Percentiles rank a stretch among this genome's conserved stretches.
Conservation (phyloP, 192 early-diverging fungal genomes). For the Coemansia sp. region DNA sequence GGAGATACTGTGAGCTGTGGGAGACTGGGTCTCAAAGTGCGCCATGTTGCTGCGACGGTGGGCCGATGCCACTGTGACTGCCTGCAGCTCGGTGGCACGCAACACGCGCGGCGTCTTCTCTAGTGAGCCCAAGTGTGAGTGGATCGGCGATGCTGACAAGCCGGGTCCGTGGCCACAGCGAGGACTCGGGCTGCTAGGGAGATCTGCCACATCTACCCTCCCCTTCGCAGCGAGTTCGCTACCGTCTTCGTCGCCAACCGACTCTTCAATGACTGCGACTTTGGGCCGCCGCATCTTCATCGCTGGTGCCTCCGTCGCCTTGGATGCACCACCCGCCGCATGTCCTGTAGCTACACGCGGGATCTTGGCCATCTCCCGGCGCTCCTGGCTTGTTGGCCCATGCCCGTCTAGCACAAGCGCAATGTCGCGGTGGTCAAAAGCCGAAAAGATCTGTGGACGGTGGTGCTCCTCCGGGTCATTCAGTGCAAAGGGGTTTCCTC, state of each 20-base stretch:
- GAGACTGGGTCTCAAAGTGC: neutral
- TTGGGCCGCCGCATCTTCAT: conserved; percentile 34
- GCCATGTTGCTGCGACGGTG: conserved; percentile 24
- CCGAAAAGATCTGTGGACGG: conserved; percentile 40
- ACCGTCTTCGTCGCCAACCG: conserved; percentile 17
- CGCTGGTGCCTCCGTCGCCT: neutral
- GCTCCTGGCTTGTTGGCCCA: conserved; percentile 28
- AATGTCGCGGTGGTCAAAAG: conserved; percentile 47
- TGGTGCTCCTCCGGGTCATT: neutral
- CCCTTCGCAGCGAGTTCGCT: neutral
- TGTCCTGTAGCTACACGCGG: conserved; percentile 46
- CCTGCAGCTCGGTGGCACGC: conserved; percentile 45
- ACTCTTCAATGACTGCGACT: conserved; percentile 48
- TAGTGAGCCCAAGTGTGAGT: neutral
- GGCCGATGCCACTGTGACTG: conserved; percentile 22
- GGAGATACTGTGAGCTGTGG: conserved; percentile 10
- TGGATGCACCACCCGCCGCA: neutral
- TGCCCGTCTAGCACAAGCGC: conserved; percentile 32
- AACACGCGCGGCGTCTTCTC: conserved; percentile 35
- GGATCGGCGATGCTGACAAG: conserved; percentile 4
- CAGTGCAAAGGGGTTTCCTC: conserved; percentile 38
- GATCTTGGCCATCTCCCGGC: conserved; percentile 42
- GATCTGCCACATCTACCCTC: neutral
- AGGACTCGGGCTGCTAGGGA: neutral
- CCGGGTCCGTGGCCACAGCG: neutral